Conservation (phyloP, 1,284 basidiomycete species). For the Neolentinus lepideus region DNA sequence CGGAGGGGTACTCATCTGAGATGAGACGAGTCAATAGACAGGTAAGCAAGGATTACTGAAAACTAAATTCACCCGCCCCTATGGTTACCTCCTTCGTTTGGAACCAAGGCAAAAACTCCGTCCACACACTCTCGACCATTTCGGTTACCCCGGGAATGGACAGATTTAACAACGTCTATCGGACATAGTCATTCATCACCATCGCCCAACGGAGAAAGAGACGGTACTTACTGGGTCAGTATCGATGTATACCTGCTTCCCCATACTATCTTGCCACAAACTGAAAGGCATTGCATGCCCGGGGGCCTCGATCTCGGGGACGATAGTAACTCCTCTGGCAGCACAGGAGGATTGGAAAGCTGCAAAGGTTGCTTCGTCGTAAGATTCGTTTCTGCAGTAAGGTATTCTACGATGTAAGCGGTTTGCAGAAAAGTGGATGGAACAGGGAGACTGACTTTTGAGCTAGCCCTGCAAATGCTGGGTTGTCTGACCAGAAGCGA, state of each 20-base stretch:
- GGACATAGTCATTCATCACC: background rate
- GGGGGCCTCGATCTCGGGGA: slow-evolving; percentile 29
- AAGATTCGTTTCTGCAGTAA: slow-evolving; percentile 28
- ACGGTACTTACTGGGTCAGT: background rate
- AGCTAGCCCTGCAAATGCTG: slow-evolving; percentile 20
- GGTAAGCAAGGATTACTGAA: background rate
- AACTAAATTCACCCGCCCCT: background rate
- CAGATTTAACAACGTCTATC: background rate
- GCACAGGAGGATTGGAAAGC: slow-evolving; percentile 24
- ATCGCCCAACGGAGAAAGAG: slow-evolving; percentile 2
- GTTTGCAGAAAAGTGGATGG: background rate
- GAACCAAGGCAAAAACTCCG: slow-evolving; percentile 28
- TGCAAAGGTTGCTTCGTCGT: slow-evolving; percentile 23
- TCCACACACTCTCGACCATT: slow-evolving; percentile 4
- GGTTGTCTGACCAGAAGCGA: slow-evolving; percentile 25
- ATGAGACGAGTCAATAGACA: slow-evolving; percentile 16
- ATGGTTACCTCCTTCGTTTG: slow-evolving; percentile 13
- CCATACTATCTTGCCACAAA: slow-evolving; percentile 7
- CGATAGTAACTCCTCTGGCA: slow-evolving; percentile 25
- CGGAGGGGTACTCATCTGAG: slow-evolving; percentile 25
- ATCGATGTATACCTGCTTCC: background rate
- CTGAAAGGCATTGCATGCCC: background rate
- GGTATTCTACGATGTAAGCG: slow-evolving; percentile 16
- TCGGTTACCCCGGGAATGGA: slow-evolving; percentile 1
- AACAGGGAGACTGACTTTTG: background rate